A percentile compares a stretch with the other conserved stretches of the same genome.
These are phyloP conservation scores for Neurospora sp. DNA, from an alignment of 495 filamentous ascomycete species.

Conservation along the genomic window DNA sequence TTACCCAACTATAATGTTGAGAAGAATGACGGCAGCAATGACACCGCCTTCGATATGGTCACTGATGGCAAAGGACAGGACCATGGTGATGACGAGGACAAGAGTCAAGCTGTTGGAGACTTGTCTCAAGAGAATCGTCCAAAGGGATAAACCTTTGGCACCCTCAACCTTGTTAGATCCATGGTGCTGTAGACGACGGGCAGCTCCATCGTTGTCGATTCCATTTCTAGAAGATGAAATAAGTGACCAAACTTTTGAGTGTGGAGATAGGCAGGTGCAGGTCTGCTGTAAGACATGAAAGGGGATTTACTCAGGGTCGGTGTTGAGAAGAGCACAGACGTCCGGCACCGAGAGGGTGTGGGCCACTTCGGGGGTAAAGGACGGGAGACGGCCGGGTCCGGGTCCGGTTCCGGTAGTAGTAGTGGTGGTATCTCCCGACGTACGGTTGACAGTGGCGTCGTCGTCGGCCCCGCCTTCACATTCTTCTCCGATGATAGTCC, in stretches of 20 bases:
- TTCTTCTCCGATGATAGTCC: not conserved
- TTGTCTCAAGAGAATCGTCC: slow-evolving; percentile 47
- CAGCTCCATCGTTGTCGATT: slow-evolving; percentile 29
- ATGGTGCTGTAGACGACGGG: slow-evolving; percentile 34
- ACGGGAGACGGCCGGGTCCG: not conserved
- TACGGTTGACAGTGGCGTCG: slow-evolving; percentile 12
- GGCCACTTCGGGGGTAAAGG: slow-evolving; percentile 14
- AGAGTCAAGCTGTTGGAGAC: slow-evolving; percentile 43
- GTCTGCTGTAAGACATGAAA: not conserved
- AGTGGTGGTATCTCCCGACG: slow-evolving; percentile 3
- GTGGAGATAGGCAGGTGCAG: not conserved
- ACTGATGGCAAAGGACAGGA: slow-evolving; percentile 65
- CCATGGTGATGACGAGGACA: slow-evolving; percentile 73
- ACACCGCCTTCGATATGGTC: slow-evolving; percentile 83
- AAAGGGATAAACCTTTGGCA: slow-evolving; percentile 40
- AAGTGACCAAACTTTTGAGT: slow-evolving; percentile 2
- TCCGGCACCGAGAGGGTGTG: slow-evolving; percentile 20
- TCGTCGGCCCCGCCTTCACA: not conserved
- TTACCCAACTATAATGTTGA: slow-evolving; percentile 61
- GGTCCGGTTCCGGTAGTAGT: slow-evolving; percentile 2
- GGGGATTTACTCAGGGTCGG: slow-evolving; percentile 11
- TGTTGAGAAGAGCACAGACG: slow-evolving; percentile 16
- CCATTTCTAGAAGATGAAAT: slow-evolving; percentile 26
- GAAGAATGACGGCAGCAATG: slow-evolving; percentile 68
- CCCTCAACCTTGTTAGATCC: slow-evolving; percentile 43